These are phyloP conservation scores for Rutstroemia sp. DNA, from an alignment of 2,329 filamentous ascomycete species.

Conservation along the genomic window DNA sequence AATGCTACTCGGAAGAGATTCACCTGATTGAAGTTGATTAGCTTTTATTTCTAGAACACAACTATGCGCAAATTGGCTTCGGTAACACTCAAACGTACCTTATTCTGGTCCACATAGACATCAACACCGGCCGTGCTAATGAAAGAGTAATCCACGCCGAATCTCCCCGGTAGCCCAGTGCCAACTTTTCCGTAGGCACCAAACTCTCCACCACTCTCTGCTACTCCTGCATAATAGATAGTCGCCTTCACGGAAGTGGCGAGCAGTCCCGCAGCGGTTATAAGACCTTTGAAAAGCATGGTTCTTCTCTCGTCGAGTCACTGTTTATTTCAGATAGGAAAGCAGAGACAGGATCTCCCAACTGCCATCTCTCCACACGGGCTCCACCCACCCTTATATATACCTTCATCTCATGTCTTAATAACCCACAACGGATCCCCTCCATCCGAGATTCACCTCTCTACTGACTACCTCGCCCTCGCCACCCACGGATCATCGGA, in stretches of 20 bases:
- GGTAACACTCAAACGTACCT: constrained; percentile 23
- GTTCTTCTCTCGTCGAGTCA: not conserved
- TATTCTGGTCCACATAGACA: constrained; percentile 39
- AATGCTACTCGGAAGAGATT: constrained; percentile 44
- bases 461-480: no score
- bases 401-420: no score
- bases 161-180: constrained; percentile 40
- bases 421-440: no score
- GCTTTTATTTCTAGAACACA: not conserved
- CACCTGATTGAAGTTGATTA: constrained; percentile 17
- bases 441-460: no score
- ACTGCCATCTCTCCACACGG: no score
- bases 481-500: no score
- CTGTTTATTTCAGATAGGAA: not conserved
- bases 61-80: no score
- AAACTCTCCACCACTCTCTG: constrained; percentile 41
- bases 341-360: not conserved
- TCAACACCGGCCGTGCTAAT: constrained; percentile 40
- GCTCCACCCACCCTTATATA: no score
- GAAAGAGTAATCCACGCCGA: constrained; percentile 44
- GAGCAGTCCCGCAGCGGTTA: not conserved
- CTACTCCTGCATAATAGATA: constrained; percentile 42
- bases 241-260: constrained; percentile 27
- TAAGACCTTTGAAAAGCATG: not conserved
- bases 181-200: constrained; percentile 36